Percentiles rank a stretch among this genome's conserved stretches.
Evolutionary conservation across 129 eudicot species (phyloP).

Genomic region (Flaveria robusta): DNA sequence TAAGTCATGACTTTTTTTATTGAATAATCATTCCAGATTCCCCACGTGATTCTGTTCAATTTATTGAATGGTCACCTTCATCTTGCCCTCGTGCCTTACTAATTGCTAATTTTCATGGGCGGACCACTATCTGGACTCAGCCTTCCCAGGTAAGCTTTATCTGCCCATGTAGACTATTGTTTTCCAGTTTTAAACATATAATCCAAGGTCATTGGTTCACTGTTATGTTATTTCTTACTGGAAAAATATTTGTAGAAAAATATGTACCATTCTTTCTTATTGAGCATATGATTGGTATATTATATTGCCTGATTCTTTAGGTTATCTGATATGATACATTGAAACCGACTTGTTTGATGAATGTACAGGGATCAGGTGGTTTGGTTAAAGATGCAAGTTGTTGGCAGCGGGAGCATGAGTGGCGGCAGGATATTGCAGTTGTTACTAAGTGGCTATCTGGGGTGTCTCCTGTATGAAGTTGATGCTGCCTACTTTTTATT

Average conservation of each 20-base stretch:
- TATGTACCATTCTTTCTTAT: not conserved
- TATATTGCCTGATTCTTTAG: constrained; percentile 12
- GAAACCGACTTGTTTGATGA: constrained; percentile 20
- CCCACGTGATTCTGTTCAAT: constrained; percentile 99
- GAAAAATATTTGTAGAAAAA: not conserved
- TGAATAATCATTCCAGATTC: constrained; percentile 57
- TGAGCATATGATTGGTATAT: constrained; percentile 12
- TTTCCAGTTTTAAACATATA: constrained; percentile 8
- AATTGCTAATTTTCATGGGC: constrained; percentile 90
- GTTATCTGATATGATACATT: constrained; percentile 3
- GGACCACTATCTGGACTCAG: constrained; percentile 90
- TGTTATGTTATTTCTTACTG: constrained; percentile 8
- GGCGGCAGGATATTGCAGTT: constrained; percentile 99
- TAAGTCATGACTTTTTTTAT: not conserved
- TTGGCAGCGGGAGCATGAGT: constrained; percentile 94
- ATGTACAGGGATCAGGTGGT: constrained; percentile 65
- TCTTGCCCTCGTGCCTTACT: constrained; percentile 90
- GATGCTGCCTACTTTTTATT: constrained; percentile 27
- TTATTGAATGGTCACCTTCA: constrained; percentile 96
- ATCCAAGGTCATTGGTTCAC: constrained; percentile 6
- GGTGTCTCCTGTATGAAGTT: constrained; percentile 73
- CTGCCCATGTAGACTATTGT: not conserved
- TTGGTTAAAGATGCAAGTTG: constrained; percentile 87
- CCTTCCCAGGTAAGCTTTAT: constrained; percentile 67
- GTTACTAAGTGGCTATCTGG: constrained; percentile 99